Evolutionary conservation across 805 yeast species (phyloP).

Genomic region (Sugiyamaella chiloensis): DNA sequence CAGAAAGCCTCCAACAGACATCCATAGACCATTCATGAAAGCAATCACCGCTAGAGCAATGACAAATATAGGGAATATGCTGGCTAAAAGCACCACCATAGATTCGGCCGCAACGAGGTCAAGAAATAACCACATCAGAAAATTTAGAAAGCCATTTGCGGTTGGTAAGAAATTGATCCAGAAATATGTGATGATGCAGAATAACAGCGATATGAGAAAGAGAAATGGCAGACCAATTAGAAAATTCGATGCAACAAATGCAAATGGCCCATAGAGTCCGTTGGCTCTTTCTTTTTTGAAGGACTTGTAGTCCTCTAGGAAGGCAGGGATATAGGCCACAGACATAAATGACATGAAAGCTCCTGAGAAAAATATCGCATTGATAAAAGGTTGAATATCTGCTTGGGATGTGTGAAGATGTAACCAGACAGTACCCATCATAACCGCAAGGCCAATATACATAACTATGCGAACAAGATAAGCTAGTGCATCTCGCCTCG

Average conservation of each 20-base stretch:
- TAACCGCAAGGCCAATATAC: slow-evolving; percentile 40
- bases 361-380: slow-evolving; percentile 41
- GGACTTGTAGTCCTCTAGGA: slow-evolving; percentile 35
- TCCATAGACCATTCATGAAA: slow-evolving; percentile 44
- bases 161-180: slow-evolving; percentile 34
- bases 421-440: slow-evolving; percentile 43
- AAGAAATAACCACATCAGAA: slow-evolving; percentile 39
- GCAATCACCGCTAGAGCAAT: slow-evolving; percentile 41
- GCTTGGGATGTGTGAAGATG: slow-evolving; percentile 30
- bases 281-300: slow-evolving; percentile 36
- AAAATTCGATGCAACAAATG: slow-evolving; percentile 38
- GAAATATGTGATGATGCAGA: slow-evolving; percentile 37
- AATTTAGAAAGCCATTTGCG: slow-evolving; percentile 36
- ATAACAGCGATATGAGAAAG: slow-evolving; percentile 34
- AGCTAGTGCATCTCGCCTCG: slow-evolving; percentile 38
- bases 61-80: slow-evolving; percentile 38
- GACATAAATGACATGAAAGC: slow-evolving; percentile 47
- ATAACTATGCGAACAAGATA: slow-evolving; percentile 39
- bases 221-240: slow-evolving; percentile 39
- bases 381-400: slow-evolving; percentile 34
- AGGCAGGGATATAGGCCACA: slow-evolving; percentile 42
- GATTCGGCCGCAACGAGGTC: slow-evolving; percentile 43
- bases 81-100: slow-evolving; percentile 37
- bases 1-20: slow-evolving; percentile 43
- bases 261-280: slow-evolving; percentile 39